Evolutionary conservation across 2,329 filamentous ascomycete genomes (phyloP).

Genomic region (Sporothrix schenckii): DNA sequence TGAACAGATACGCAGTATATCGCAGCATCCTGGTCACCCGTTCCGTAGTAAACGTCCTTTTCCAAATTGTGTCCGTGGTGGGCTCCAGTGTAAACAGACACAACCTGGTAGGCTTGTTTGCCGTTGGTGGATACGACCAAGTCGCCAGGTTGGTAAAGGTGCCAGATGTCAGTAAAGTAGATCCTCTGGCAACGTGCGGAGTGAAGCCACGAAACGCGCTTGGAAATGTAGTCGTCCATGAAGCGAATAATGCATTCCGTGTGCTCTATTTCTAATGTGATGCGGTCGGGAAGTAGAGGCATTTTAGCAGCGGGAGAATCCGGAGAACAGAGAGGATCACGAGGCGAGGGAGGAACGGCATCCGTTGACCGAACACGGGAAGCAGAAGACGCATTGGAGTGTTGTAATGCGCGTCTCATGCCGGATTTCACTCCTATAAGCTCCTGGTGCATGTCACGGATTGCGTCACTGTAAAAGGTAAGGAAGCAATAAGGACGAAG

Average conservation of each 20-base stretch:
- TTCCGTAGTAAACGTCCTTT: too few species aligned
- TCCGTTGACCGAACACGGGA: too few species aligned
- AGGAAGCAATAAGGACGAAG: background rate
- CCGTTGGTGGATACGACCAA: background rate
- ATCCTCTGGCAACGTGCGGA: background rate
- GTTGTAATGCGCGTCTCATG: too few species aligned
- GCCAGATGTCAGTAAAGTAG: constrained; percentile 6
- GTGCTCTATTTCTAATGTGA: background rate
- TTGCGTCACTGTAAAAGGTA: background rate
- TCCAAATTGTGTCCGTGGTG: too few species aligned
- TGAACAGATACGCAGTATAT: background rate
- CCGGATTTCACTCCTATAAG: too few species aligned
- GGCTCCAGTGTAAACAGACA: background rate
- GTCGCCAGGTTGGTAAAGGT: constrained; percentile 14
- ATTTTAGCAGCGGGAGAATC: too few species aligned
- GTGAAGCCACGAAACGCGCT: background rate
- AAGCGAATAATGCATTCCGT: background rate
- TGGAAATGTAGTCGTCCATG: constrained; percentile 21
- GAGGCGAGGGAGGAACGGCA: too few species aligned
- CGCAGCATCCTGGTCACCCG: background rate
- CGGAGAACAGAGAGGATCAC: too few species aligned
- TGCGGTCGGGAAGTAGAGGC: too few species aligned
- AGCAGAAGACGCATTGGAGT: too few species aligned
- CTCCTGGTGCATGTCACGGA: background rate
- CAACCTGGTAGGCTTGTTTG: background rate